Conservation (phyloP, 164 flowering plant species). For the Liriodendron chinense region DNA sequence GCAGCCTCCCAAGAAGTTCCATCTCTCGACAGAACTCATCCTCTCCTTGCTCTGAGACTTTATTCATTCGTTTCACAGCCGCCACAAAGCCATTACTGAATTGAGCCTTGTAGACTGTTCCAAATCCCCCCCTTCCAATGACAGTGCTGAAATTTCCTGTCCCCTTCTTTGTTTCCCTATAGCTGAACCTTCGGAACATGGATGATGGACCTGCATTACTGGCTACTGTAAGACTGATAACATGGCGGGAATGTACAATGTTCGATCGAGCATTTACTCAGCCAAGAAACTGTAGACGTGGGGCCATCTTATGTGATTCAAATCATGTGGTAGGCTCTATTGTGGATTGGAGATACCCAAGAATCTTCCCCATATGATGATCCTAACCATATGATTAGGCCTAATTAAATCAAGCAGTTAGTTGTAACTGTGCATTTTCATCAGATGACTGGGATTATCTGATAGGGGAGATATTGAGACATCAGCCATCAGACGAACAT, state of each 20-base stretch:
- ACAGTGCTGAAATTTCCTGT: constrained; percentile 70
- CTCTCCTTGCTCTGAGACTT: constrained; percentile 72
- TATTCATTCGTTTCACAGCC: constrained; percentile 87
- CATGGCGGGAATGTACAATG: neutral
- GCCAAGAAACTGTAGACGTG: neutral
- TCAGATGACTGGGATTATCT: neutral
- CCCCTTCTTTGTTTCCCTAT: constrained; percentile 81
- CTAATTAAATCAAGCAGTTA: no score
- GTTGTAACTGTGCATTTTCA: neutral
- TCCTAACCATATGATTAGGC: no score
- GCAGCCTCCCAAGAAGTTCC: constrained; percentile 90
- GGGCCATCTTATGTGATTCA: neutral
- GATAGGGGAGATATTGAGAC: no score
- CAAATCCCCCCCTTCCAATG: constrained; percentile 92
- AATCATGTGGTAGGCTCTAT: neutral
- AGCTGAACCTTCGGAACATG: constrained; percentile 72
- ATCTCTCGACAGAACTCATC: constrained; percentile 89
- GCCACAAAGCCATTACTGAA: constrained; percentile 70
- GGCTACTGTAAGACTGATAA: neutral
- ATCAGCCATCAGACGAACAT: no score
- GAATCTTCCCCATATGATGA: no score
- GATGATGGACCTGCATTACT: constrained; percentile 61
- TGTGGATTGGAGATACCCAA: neutral
- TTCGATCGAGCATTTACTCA: neutral
- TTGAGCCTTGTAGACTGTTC: constrained; percentile 84